Evolutionary conservation across 2,329 filamentous ascomycete species (phyloP).

Genomic region (Bretziella fagacearum): DNA sequence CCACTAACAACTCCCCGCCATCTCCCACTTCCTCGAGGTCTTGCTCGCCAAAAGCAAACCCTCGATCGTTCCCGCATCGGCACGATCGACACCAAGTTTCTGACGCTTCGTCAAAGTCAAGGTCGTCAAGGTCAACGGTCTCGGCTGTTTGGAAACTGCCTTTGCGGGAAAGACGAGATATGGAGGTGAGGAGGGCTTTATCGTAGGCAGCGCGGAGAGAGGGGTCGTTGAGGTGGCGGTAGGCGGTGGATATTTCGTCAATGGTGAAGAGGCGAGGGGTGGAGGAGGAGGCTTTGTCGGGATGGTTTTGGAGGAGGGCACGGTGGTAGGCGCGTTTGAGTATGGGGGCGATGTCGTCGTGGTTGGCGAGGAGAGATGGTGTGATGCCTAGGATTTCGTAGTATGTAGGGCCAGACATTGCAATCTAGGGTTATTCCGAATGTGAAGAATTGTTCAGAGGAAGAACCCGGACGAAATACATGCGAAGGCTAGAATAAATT

Average conservation of each 20-base stretch:
- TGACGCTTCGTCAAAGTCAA: conserved; percentile 32
- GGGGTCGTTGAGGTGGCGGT: conserved; percentile 36
- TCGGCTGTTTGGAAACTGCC: conserved; percentile 43
- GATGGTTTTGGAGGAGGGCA: conserved; percentile 48
- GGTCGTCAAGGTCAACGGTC: conserved; percentile 47
- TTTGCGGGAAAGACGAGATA: conserved; percentile 16
- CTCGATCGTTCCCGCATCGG: conserved; percentile 45
- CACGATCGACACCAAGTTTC: conserved; percentile 40
- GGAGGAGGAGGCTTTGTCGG: conserved; percentile 31
- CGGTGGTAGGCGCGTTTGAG: conserved; percentile 48
- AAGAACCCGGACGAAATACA: too few relatives aligned
- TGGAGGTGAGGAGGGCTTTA: conserved; percentile 25
- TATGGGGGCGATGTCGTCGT: conserved; percentile 28
- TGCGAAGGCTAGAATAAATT: too few relatives aligned
- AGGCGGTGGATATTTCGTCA: conserved; percentile 47
- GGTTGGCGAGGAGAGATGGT: conserved; percentile 28
- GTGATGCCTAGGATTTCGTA: conserved; percentile 45
- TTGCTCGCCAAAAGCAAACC: conserved; percentile 40
- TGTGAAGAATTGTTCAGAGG: background rate
- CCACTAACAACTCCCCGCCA: conserved; percentile 44
- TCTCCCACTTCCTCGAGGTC: conserved; percentile 43
- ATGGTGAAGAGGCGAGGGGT: conserved; percentile 29
- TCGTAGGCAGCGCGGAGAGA: conserved; percentile 37
- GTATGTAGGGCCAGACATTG: conserved; percentile 28
- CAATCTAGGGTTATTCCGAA: background rate